A percentile compares a stretch with the other conserved stretches of the same genome.
Conservation (phyloP, 805 yeast species). For the Ogataea neopini region DNA sequence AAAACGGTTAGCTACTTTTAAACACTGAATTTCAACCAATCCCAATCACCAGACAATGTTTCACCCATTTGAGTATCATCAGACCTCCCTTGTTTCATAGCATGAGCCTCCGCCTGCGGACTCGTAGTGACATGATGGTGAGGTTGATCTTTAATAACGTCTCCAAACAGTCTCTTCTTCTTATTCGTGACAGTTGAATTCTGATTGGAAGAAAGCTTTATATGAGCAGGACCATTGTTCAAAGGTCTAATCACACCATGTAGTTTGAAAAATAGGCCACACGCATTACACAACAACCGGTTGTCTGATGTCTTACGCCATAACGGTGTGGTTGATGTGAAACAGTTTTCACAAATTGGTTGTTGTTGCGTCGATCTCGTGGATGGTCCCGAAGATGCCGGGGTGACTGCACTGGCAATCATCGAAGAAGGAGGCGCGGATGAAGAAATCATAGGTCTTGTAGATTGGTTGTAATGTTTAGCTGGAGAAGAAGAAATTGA, state of each 20-base stretch:
- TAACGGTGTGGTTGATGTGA: conserved; percentile 87
- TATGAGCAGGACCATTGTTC: conserved; percentile 16
- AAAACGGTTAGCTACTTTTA: conserved; percentile 10
- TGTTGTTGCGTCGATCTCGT: conserved; percentile 17
- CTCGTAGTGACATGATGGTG: neutral
- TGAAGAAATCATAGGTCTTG: conserved; percentile 8
- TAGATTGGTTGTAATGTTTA: conserved; percentile 1
- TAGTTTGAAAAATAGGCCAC: conserved; percentile 84
- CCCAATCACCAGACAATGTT: conserved; percentile 37
- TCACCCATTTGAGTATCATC: conserved; percentile 36
- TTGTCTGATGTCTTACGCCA: conserved; percentile 88
- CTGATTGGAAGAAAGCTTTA: conserved; percentile 4
- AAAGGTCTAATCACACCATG: conserved; percentile 61
- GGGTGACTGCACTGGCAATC: neutral
- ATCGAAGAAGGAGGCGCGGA: conserved; percentile 13
- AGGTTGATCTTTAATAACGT: neutral
- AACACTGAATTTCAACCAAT: conserved; percentile 39
- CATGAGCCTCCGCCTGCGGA: neutral
- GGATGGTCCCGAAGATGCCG: conserved; percentile 5
- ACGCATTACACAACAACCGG: conserved; percentile 86
- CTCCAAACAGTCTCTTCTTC: conserved; percentile 19
- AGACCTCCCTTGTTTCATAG: conserved; percentile 4
- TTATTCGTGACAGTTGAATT: conserved; percentile 7
- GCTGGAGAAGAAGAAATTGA: conserved; percentile 14
- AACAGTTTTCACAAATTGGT: conserved; percentile 78